Conservation (phyloP, 768 basidiomycete genomes). For the Naganishia randhawae region DNA sequence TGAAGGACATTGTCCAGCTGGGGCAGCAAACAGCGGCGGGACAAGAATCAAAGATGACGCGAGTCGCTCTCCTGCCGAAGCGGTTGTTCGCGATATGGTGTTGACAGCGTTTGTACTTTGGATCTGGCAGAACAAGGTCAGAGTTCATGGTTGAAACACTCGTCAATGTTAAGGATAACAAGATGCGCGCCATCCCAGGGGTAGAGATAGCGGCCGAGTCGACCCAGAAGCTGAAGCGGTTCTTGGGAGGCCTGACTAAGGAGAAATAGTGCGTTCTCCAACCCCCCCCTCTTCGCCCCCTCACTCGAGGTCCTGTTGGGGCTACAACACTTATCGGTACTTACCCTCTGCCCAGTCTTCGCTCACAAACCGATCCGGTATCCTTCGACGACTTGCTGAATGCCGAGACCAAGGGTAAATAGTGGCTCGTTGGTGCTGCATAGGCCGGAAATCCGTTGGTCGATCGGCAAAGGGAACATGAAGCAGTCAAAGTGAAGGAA, state of each 20-base stretch:
- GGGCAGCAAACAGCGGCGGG: conserved; percentile 68
- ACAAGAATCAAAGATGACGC: conserved; percentile 52
- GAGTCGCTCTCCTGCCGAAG: conserved; percentile 40
- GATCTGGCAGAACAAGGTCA: conserved; percentile 72
- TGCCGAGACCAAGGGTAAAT: conserved; percentile 83
- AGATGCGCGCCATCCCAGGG: conserved; percentile 58
- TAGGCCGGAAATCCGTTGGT: conserved; percentile 89
- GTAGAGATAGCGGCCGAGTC: conserved; percentile 69
- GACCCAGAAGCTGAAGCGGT: conserved; percentile 83
- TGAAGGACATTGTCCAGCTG: conserved; percentile 83
- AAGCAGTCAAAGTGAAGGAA: conserved; percentile 37
- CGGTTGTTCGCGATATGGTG: not conserved
- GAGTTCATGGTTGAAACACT: conserved; percentile 95
- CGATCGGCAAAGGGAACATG: conserved; percentile 53
- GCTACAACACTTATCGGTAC: not conserved
- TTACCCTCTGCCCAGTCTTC: conserved; percentile 57
- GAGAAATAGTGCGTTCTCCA: conserved; percentile 60
- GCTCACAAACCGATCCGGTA: conserved; percentile 82
- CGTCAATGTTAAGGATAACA: conserved; percentile 87
- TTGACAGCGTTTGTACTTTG: not conserved
- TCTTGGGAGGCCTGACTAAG: conserved; percentile 69
- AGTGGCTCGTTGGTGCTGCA: conserved; percentile 97
- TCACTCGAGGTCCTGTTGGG: no score
- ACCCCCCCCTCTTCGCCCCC: no score
- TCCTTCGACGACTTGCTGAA: conserved; percentile 78